These are phyloP conservation scores for Psilocybe sp. DNA, from an alignment of 768 basidiomycete species.

Conservation along the genomic window DNA sequence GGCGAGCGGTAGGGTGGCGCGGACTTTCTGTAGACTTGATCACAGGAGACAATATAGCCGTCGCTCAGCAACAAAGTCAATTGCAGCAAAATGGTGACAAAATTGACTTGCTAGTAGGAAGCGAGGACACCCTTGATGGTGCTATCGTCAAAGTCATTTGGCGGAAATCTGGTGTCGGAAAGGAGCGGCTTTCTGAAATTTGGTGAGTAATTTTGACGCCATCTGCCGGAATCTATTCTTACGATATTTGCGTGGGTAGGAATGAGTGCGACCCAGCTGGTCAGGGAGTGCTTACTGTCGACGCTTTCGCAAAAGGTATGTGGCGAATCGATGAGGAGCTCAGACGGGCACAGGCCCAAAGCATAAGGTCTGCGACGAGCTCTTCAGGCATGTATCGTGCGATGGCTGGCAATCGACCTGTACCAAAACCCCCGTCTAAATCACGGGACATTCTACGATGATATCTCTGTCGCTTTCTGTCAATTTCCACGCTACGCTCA, in stretches of 20 bases:
- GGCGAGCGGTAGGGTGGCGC: conserved; percentile 69
- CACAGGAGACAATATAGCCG: conserved; percentile 32
- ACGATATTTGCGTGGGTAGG: conserved; percentile 37
- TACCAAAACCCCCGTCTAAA: conserved; percentile 15
- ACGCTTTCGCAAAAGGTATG: conserved; percentile 74
- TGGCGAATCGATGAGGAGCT: conserved; percentile 87
- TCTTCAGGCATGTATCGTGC: conserved; percentile 21
- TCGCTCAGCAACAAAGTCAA: conserved; percentile 8
- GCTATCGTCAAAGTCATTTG: conserved; percentile 37
- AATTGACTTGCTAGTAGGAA: conserved; percentile 31
- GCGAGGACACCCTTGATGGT: conserved; percentile 54
- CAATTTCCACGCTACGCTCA: not conserved
- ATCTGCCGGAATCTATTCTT: not conserved
- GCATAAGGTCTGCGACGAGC: conserved; percentile 27
- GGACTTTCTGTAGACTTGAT: conserved; percentile 56
- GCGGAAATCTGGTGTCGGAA: conserved; percentile 1
- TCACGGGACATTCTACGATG: conserved; percentile 29
- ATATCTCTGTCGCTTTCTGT: not conserved
- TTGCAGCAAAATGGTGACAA: conserved; percentile 18
- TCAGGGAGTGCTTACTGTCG: conserved; percentile 59
- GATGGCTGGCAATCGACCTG: conserved; percentile 7
- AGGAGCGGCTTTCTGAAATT: conserved; percentile 52
- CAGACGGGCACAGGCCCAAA: conserved; percentile 49
- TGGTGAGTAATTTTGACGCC: conserved; percentile 45
- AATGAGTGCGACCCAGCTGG: conserved; percentile 60